Evolutionary conservation across 2,329 filamentous ascomycete species (phyloP).

Genomic region (Fusarium sp.): DNA sequence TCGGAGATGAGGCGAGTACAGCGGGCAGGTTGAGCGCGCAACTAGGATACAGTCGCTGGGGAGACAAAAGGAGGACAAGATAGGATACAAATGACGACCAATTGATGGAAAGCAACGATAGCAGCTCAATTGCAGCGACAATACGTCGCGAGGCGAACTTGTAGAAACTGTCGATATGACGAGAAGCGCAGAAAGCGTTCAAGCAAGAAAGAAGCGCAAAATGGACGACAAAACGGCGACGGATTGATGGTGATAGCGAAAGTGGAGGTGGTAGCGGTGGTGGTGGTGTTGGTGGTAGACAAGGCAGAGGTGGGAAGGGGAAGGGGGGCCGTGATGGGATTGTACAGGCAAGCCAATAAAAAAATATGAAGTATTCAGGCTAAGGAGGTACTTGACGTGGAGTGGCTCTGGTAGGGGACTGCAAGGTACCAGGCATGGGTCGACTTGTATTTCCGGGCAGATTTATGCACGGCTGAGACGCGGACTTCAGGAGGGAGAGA

Average conservation of each 20-base stretch:
- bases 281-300: conserved; percentile 35
- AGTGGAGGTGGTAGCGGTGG: conserved; percentile 37
- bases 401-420: conserved; percentile 28
- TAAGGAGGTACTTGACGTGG: conserved; percentile 32
- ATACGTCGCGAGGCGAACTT: conserved; percentile 29
- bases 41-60: conserved; percentile 26
- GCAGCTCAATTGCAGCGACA: conserved; percentile 38
- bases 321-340: conserved; percentile 39
- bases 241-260: conserved; percentile 42
- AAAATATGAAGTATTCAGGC: conserved; percentile 29
- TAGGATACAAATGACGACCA: conserved; percentile 21
- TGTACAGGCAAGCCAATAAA: conserved; percentile 38
- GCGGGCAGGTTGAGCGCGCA: conserved; percentile 30
- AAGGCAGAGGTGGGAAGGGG: conserved; percentile 37
- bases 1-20: conserved; percentile 21
- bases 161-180: conserved; percentile 26
- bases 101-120: conserved; percentile 14
- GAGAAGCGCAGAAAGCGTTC: conserved; percentile 34
- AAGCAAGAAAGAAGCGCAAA: conserved; percentile 36
- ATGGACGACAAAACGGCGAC: conserved; percentile 34
- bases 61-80: conserved; percentile 22
- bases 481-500: conserved; percentile 49
- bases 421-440: conserved; percentile 41
- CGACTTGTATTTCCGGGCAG: conserved; percentile 37
- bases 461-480: conserved; percentile 51